Evolutionary conservation across 805 yeast species (phyloP), one percentile per base, ranked within the genome.

Genomic region (Candida vartiovaarae): DNA sequence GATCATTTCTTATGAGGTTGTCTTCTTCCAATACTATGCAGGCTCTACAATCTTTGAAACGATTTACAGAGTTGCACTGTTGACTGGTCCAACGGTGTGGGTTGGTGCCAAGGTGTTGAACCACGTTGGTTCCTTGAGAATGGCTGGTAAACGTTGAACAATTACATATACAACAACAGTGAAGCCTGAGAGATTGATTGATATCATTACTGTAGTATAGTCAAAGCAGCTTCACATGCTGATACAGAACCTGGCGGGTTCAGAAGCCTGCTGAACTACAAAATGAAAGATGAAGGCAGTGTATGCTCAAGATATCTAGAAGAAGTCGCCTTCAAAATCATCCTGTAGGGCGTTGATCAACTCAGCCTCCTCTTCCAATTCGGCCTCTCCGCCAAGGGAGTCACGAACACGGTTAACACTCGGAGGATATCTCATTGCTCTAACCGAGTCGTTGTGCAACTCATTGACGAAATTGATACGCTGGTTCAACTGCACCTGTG

Each of bases 381-480:
- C 51, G 24, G 45, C 54, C 28, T 51, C 56, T 3, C 52, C 50
- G 3, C 49, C 39, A 11, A 48, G 38, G 3, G 49, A 47, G 38
- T 47, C 49, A 3, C 47, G 51, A 7, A 38, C 42, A 44, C 55
- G 54, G 45, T 54, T 58, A 23, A 48, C 50, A 46, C 60, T 58
- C 39, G 62, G 62, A 6, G 96, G 95, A 65, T 87, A 93, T 57
- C 97, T 78, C 97, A 93, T 88, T 7, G 95, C 88, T 67, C 87
- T 85, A 46, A 91, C 95, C 63, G 87, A 79, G 57, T 91, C 97
- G 55, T 89, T 88, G 67, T 91, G 95, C 52, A 91, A 74, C 38
- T 83, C 76, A 67, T 88, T 84, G 60, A 96, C 91, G 65, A 93
- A 95, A 55, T 80, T 79, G 64, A 93, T 91, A 72, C 99, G 84